phyloP scores from a whole-genome alignment of 129 eudicot genomes.

The Apium graveolens region DNA sequence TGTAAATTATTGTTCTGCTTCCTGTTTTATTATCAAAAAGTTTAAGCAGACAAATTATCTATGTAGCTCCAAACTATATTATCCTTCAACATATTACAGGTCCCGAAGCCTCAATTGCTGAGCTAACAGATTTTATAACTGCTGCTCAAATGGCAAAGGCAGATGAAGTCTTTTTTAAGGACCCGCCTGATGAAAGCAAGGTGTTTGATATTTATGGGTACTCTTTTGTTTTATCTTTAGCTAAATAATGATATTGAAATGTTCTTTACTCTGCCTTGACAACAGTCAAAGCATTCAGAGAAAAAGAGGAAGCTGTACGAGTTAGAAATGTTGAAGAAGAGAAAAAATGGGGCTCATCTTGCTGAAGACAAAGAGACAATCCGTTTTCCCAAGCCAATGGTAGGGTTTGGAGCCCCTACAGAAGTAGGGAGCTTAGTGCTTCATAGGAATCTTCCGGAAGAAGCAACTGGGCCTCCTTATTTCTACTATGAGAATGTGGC shows the following conservation, averaged over 20 bases:
- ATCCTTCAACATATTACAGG: slow-evolving; percentile 55
- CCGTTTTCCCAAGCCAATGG: slow-evolving; percentile 14
- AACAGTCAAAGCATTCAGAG: slow-evolving; percentile 28
- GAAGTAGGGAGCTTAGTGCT: slow-evolving; percentile 16
- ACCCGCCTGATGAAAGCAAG: slow-evolving; percentile 25
- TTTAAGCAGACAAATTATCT: not conserved
- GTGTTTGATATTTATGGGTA: not conserved
- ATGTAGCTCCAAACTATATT: not conserved
- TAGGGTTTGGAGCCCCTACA: slow-evolving; percentile 31
- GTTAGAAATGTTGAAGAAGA: not conserved
- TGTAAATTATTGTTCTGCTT: not conserved
- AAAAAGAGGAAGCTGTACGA: slow-evolving; percentile 12
- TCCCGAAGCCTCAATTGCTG: slow-evolving; percentile 49
- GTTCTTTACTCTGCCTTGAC: slow-evolving; percentile 13
- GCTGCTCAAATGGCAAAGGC: slow-evolving; percentile 84
- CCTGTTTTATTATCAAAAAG: not conserved
- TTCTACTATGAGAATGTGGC: slow-evolving; percentile 95
- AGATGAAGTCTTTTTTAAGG: slow-evolving; percentile 28
- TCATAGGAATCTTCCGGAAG: slow-evolving; percentile 52
- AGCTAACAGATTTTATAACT: slow-evolving; percentile 54
- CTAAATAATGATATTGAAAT: not conserved
- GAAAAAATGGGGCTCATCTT: slow-evolving; percentile 8
- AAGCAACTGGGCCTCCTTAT: slow-evolving; percentile 61
- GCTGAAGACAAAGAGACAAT: slow-evolving; percentile 4
- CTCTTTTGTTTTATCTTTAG: not conserved